A percentile compares a stretch with the other conserved stretches of the same genome.
These are phyloP conservation scores for Colletotrichum zoysiae DNA, from an alignment of 2,329 filamentous ascomycete genomes.

Conservation along the genomic window DNA sequence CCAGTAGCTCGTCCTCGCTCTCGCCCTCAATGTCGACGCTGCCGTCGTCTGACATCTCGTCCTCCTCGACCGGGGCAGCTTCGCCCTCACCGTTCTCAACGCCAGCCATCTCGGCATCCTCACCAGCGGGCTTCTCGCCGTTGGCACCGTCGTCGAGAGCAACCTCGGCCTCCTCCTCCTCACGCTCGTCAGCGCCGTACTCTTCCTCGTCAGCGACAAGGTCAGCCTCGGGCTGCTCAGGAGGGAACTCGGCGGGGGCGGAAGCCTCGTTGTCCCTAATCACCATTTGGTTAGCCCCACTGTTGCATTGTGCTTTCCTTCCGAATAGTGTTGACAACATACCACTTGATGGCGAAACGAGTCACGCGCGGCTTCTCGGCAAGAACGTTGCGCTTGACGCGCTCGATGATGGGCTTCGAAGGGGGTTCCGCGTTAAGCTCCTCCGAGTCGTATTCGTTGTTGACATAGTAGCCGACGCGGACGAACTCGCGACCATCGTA, in stretches of 20 bases:
- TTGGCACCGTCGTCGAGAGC: slow-evolving; percentile 60
- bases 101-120: slow-evolving; percentile 83
- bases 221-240: slow-evolving; percentile 97
- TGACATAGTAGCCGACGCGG: slow-evolving; percentile 98
- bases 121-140: slow-evolving; percentile 63
- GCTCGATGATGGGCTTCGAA: slow-evolving; percentile 91
- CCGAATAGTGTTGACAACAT: slow-evolving; percentile 51
- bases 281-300: slow-evolving; percentile 33
- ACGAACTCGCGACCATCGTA: slow-evolving; percentile 98
- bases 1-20: slow-evolving; percentile 78
- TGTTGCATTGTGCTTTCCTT: background rate
- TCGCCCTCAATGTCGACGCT: slow-evolving; percentile 85
- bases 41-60: slow-evolving; percentile 78
- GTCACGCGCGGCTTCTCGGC: slow-evolving; percentile 98
- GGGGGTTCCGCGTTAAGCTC: slow-evolving; percentile 91
- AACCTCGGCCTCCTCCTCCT: slow-evolving; percentile 72
- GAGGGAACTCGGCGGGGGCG: slow-evolving; percentile 94
- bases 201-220: slow-evolving; percentile 84
- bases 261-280: slow-evolving; percentile 96
- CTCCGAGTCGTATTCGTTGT: slow-evolving; percentile 97
- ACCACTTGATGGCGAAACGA: slow-evolving; percentile 99
- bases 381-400: slow-evolving; percentile 90
- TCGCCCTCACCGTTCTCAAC: slow-evolving; percentile 64
- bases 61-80: slow-evolving; percentile 69
- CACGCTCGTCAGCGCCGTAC: slow-evolving; percentile 92